A percentile compares a stretch with the other conserved stretches of the same genome.
phyloP scores from a whole-genome alignment of 768 basidiomycete species.

The Lentinula lateritia region DNA sequence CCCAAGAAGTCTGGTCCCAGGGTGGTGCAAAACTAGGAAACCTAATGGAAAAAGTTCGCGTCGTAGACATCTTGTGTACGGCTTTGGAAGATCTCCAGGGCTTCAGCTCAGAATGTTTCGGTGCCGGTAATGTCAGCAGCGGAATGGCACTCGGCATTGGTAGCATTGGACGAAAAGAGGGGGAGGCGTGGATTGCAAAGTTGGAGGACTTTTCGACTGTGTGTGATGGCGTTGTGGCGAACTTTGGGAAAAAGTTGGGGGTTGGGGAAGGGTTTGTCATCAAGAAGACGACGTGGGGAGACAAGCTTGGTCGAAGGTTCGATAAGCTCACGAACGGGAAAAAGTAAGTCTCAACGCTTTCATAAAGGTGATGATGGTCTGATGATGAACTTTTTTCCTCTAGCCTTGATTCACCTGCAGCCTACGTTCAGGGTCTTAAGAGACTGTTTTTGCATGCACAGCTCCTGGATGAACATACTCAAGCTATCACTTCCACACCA shows the following conservation, averaged over 20 bases:
- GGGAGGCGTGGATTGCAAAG: constrained; percentile 69
- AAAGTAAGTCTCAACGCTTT: constrained; percentile 48
- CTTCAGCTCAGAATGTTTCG: constrained; percentile 69
- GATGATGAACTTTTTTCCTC: constrained; percentile 7
- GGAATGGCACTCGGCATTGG: constrained; percentile 73
- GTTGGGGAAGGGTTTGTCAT: constrained; percentile 83
- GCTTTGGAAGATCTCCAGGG: constrained; percentile 76
- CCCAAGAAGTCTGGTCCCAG: constrained; percentile 87
- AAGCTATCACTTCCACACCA: constrained; percentile 61
- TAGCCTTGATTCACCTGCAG: constrained; percentile 84
- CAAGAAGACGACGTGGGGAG: constrained; percentile 78
- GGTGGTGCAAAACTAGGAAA: constrained; percentile 82
- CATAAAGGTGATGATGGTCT: background rate
- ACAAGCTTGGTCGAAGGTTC: constrained; percentile 66
- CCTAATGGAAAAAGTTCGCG: constrained; percentile 79
- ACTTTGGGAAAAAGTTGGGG: constrained; percentile 84
- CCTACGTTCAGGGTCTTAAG: constrained; percentile 73
- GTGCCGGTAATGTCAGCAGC: constrained; percentile 72
- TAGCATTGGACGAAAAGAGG: constrained; percentile 71
- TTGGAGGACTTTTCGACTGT: constrained; percentile 77
- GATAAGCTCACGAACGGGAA: constrained; percentile 87
- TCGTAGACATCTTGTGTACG: constrained; percentile 71
- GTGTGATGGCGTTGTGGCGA: constrained; percentile 75
- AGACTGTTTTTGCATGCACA: constrained; percentile 71
- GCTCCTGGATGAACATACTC: constrained; percentile 83